Percentiles rank a stretch among this genome's conserved stretches.
These are phyloP conservation scores for Astrephomene gubernaculifera DNA, from an alignment of 139 green algal species.

Conservation along the genomic window DNA sequence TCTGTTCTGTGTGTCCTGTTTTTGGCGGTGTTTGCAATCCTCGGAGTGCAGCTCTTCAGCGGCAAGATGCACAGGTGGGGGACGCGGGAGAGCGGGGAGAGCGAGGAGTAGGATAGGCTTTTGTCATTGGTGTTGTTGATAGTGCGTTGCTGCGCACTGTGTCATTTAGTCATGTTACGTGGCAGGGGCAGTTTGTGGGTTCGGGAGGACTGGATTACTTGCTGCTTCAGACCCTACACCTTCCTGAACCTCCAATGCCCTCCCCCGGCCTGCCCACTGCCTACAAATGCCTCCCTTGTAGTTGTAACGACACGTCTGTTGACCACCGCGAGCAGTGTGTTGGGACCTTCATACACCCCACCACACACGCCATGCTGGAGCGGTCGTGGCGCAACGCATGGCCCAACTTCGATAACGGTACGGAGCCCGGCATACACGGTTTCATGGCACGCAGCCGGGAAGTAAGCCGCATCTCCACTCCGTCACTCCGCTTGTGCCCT, in stretches of 20 bases:
- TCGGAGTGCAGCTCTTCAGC: constrained; percentile 86
- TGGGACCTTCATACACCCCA: constrained; percentile 60
- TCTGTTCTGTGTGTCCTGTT: constrained; percentile 75
- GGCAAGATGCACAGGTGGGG: constrained; percentile 58
- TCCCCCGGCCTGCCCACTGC: not conserved
- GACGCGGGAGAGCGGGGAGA: not conserved
- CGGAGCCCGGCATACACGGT: too few species aligned
- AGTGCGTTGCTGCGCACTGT: too few species aligned
- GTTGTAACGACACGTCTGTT: constrained; percentile 78
- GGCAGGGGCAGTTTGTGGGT: too few species aligned
- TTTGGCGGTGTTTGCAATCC: constrained; percentile 89
- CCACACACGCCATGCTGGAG: not conserved
- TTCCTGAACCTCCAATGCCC: too few species aligned
- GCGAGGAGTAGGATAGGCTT: too few species aligned
- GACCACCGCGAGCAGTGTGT: constrained; percentile 49
- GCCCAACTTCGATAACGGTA: constrained; percentile 83
- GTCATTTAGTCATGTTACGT: too few species aligned
- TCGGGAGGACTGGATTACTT: too few species aligned
- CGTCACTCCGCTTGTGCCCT: too few species aligned
- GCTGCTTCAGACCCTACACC: too few species aligned
- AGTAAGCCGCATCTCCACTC: too few species aligned
- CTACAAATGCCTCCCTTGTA: constrained; percentile 46
- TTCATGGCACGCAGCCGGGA: too few species aligned
- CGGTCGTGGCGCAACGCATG: constrained; percentile 67
- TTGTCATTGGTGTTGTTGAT: too few species aligned